Conservation (phyloP, 2,329 filamentous ascomycete species). For the Colletotrichum chrysophilum region DNA sequence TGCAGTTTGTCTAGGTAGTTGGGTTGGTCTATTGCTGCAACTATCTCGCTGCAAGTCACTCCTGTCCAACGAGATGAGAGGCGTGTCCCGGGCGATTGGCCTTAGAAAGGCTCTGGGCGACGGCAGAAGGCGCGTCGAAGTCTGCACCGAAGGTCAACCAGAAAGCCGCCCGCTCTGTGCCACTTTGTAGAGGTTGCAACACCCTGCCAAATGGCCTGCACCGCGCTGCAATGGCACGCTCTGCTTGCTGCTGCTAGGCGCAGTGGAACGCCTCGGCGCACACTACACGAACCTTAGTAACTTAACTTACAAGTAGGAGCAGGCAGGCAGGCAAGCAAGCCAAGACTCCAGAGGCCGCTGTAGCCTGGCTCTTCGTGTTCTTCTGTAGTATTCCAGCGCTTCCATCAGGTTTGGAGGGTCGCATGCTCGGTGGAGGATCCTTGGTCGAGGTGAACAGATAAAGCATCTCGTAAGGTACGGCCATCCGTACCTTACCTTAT, state of each 20-base stretch:
- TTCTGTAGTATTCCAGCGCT: constrained; percentile 11
- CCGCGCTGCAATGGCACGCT: constrained; percentile 8
- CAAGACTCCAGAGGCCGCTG: background rate
- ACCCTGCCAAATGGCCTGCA: background rate
- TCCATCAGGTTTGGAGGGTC: background rate
- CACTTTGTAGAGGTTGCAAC: background rate
- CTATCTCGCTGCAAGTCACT: constrained; percentile 2
- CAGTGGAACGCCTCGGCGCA: constrained; percentile 2
- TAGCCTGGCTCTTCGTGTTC: background rate
- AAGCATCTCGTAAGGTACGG: background rate
- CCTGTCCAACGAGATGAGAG: background rate
- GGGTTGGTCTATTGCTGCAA: background rate
- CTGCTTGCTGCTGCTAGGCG: background rate
- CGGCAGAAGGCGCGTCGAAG: constrained; percentile 21
- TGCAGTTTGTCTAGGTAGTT: background rate
- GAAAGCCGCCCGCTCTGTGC: constrained; percentile 4
- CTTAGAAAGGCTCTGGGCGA: background rate
- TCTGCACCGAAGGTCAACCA: constrained; percentile 17
- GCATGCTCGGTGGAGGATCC: background rate
- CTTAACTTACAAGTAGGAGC: background rate
- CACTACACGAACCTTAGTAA: background rate
- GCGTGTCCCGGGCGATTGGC: background rate
- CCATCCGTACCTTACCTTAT: background rate
- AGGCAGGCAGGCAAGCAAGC: background rate
- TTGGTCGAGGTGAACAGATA: background rate